phyloP scores from a whole-genome alignment of 163 green algal genomes.

The Scenedesmus sp. region DNA sequence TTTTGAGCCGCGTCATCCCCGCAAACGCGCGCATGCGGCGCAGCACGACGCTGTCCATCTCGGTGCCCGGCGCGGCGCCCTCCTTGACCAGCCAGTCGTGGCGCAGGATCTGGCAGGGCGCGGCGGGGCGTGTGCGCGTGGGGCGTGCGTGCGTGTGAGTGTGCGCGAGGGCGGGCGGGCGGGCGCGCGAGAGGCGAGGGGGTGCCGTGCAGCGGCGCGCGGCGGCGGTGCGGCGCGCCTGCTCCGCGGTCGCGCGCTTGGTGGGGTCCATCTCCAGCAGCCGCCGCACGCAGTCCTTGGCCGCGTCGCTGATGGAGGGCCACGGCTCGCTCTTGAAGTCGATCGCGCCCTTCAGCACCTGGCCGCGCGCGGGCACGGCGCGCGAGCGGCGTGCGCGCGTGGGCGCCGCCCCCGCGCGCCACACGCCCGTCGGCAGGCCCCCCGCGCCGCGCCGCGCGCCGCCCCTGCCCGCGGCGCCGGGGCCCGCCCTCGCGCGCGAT shows the following conservation, averaged over 20 bases:
- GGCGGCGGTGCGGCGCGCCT: slow-evolving; percentile 73
- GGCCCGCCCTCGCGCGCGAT: too few relatives aligned
- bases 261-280: slow-evolving; percentile 55
- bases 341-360: slow-evolving; percentile 68
- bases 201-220: slow-evolving; percentile 60
- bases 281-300: slow-evolving; percentile 63
- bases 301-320: slow-evolving; percentile 76
- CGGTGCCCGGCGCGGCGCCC: slow-evolving; percentile 65
- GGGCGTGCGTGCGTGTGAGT: neutral
- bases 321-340: slow-evolving; percentile 91
- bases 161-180: slow-evolving; percentile 35
- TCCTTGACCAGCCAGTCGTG: slow-evolving; percentile 89
- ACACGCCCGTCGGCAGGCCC: too few relatives aligned
- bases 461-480: too few relatives aligned
- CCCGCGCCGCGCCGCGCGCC: too few relatives aligned
- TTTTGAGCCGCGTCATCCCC: slow-evolving; percentile 95
- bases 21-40: slow-evolving; percentile 80
- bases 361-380: too few relatives aligned
- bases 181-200: slow-evolving; percentile 54
- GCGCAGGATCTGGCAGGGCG: slow-evolving; percentile 68
- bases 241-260: slow-evolving; percentile 43
- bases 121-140: slow-evolving; percentile 58
- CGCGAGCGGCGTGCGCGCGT: too few relatives aligned
- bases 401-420: too few relatives aligned
- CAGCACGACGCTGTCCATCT: slow-evolving; percentile 86